Conservation (phyloP, 2,329 filamentous ascomycete species). For the Pseudogymnoascus sp. region DNA sequence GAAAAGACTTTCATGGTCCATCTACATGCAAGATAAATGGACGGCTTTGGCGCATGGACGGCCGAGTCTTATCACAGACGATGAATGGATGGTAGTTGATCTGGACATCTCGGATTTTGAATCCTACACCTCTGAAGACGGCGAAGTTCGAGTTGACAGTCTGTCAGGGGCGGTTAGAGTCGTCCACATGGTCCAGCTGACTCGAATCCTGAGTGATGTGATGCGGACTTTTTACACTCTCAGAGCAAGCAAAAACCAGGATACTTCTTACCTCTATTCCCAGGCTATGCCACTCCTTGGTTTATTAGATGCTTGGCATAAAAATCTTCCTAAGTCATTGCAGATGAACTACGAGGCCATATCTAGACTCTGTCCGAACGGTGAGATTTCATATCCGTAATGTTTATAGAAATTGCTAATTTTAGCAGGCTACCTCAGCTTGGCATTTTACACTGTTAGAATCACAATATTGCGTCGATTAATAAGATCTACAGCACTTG, state of each 20-base stretch:
- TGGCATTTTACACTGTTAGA: slow-evolving; percentile 43
- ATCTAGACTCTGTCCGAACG: slow-evolving; percentile 29
- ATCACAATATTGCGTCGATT: slow-evolving; percentile 29
- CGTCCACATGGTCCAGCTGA: slow-evolving; percentile 41
- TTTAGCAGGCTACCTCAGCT: slow-evolving; percentile 37
- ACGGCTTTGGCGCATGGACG: slow-evolving; percentile 48
- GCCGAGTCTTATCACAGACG: slow-evolving; percentile 43
- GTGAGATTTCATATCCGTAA: background rate
- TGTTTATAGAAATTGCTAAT: slow-evolving; percentile 10
- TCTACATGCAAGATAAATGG: slow-evolving; percentile 60
- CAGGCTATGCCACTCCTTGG: slow-evolving; percentile 40
- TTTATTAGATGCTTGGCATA: slow-evolving; percentile 40
- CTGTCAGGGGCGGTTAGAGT: slow-evolving; percentile 40
- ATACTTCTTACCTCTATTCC: slow-evolving; percentile 17
- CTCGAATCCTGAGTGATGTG: slow-evolving; percentile 42
- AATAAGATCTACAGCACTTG: background rate
- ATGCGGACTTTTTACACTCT: slow-evolving; percentile 40
- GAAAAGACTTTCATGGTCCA: slow-evolving; percentile 53
- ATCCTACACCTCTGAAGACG: slow-evolving; percentile 24
- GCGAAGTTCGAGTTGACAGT: slow-evolving; percentile 33
- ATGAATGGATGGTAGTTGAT: slow-evolving; percentile 46
- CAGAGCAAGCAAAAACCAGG: slow-evolving; percentile 19
- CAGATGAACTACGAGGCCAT: slow-evolving; percentile 36
- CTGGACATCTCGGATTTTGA: slow-evolving; percentile 38
- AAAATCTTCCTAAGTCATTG: slow-evolving; percentile 36